Percentiles rank a stretch among this genome's conserved stretches.
Evolutionary conservation across 2,329 filamentous ascomycete genomes (phyloP).

Genomic region (Trichoderma sp.): DNA sequence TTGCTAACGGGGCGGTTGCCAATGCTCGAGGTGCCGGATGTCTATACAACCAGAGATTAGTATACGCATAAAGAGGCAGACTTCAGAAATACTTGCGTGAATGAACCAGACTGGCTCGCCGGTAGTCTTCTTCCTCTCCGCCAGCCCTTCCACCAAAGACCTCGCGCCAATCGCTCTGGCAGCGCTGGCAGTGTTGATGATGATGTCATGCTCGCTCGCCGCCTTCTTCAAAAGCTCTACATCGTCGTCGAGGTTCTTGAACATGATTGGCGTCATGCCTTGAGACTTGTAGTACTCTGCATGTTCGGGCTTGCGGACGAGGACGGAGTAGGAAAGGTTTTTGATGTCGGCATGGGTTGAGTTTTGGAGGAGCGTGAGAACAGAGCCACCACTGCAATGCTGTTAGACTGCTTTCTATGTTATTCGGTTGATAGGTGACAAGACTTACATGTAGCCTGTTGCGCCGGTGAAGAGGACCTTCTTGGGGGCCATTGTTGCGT

Average conservation of each 20-base stretch:
- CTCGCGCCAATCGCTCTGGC: slow-evolving; percentile 42
- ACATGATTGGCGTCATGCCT: slow-evolving; percentile 32
- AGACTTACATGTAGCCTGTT: slow-evolving; percentile 34
- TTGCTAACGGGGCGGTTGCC: slow-evolving; percentile 44
- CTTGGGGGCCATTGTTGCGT: slow-evolving; percentile 25
- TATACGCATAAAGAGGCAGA: not conserved
- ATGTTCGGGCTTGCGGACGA: slow-evolving; percentile 36
- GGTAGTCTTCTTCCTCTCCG: slow-evolving; percentile 39
- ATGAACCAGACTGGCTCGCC: slow-evolving; percentile 43
- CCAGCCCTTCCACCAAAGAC: slow-evolving; percentile 47
- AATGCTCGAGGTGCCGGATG: slow-evolving; percentile 48
- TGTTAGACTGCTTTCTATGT: not conserved
- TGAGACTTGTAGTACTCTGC: slow-evolving; percentile 29
- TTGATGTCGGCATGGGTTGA: slow-evolving; percentile 30
- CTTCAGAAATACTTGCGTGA: slow-evolving; percentile 35
- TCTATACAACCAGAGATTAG: slow-evolving; percentile 29
- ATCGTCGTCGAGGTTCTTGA: slow-evolving; percentile 32
- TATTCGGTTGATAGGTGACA: not conserved
- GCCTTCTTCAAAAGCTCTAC: slow-evolving; percentile 26
- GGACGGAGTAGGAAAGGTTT: slow-evolving; percentile 28
- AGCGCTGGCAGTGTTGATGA: slow-evolving; percentile 47
- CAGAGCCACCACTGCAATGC: slow-evolving; percentile 32
- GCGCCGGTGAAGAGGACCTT: slow-evolving; percentile 35
- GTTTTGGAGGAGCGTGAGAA: slow-evolving; percentile 30
- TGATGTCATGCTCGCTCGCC: slow-evolving; percentile 37